Evolutionary conservation across 2,329 filamentous ascomycete genomes (phyloP).

Genomic region (Apiospora pterosperma): DNA sequence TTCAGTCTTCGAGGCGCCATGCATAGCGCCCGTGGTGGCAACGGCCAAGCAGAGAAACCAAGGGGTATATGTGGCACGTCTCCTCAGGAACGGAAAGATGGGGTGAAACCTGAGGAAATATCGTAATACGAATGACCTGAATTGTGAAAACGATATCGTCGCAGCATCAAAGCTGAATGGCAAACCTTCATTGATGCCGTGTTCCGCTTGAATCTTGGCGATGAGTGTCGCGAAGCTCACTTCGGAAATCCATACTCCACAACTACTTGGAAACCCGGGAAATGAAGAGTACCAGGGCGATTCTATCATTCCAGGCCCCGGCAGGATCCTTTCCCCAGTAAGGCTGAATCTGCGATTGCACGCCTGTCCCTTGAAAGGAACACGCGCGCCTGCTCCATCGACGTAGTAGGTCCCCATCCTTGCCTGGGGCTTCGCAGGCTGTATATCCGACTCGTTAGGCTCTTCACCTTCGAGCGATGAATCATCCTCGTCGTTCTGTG

Average conservation of each 20-base stretch:
- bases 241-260: background rate
- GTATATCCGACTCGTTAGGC: background rate
- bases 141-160: background rate
- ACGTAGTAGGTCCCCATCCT: background rate
- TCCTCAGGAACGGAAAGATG: background rate
- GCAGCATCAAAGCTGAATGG: background rate
- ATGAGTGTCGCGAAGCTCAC: background rate
- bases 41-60: background rate
- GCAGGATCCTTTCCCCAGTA: background rate
- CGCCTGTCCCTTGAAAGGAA: background rate
- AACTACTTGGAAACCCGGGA: background rate
- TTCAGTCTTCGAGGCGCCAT: background rate
- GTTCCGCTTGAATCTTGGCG: background rate
- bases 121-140: background rate
- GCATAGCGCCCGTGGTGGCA: background rate
- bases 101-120: background rate
- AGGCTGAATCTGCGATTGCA: background rate
- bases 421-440: background rate
- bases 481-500: background rate
- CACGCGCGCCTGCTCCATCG: background rate
- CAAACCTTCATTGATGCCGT: background rate
- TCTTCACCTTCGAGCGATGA: background rate
- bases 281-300: background rate
- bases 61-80: too few species aligned
- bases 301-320: background rate